Conservation (phyloP, 176 grass and related monocot genomes). For the Neostapfia colusana region DNA sequence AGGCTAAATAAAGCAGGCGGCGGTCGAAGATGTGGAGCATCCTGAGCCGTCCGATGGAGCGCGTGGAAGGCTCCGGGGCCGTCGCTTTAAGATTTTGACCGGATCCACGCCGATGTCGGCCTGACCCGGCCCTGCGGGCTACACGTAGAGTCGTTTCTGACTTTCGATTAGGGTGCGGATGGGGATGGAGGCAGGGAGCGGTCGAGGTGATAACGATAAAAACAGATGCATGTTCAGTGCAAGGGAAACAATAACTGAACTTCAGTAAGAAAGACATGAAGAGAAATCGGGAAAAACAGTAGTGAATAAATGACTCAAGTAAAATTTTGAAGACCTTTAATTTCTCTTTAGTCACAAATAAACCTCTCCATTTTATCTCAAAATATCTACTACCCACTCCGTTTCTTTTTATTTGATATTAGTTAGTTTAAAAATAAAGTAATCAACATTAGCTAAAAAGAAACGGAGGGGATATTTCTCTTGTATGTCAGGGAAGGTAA, state of each 20-base stretch:
- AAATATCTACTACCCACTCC: too few relatives aligned
- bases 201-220: conserved; percentile 28
- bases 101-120: conserved; percentile 60
- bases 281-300: not conserved
- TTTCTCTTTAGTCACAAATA: too few relatives aligned
- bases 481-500: not conserved
- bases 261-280: not conserved
- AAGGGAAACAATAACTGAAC: not conserved
- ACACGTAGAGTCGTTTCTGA: conserved; percentile 59
- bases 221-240: not conserved
- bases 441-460: too few relatives aligned
- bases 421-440: too few relatives aligned
- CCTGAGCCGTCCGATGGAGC: conserved; percentile 53
- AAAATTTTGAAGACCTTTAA: too few relatives aligned
- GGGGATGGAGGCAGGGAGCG: conserved; percentile 35
- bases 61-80: conserved; percentile 25
- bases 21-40: conserved; percentile 30
- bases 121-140: conserved; percentile 47
- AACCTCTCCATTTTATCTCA: too few relatives aligned
- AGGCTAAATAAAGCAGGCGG: conserved; percentile 70
- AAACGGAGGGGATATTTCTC: too few relatives aligned
- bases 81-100: conserved; percentile 51
- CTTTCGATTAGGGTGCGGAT: conserved; percentile 50
- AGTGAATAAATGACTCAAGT: too few relatives aligned
- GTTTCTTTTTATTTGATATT: too few relatives aligned